These are phyloP conservation scores for Tetrahymena elliotti DNA, from an alignment of 73 alveolate genomes.

Conservation along the genomic window DNA sequence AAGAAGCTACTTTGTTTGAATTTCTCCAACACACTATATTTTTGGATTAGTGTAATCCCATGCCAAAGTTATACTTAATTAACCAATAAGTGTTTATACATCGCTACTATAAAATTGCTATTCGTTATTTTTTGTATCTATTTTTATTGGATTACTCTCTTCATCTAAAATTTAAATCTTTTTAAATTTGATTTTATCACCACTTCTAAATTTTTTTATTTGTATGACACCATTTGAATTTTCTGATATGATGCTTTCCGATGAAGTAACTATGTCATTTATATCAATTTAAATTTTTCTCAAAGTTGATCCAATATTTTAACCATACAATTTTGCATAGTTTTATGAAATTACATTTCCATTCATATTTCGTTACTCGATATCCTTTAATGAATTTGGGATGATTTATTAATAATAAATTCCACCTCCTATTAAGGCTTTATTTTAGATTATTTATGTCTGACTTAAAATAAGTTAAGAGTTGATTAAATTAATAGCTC, in stretches of 20 bases:
- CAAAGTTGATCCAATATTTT: not conserved
- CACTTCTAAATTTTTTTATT: not conserved
- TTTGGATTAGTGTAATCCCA: too few species aligned
- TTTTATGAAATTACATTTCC: not conserved
- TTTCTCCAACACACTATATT: too few species aligned
- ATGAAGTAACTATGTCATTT: not conserved
- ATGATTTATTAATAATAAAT: too few species aligned
- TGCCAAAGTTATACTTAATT: too few species aligned
- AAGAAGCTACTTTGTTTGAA: too few species aligned
- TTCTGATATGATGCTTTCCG: not conserved
- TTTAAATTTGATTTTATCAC: too few species aligned
- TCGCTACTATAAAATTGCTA: too few species aligned
- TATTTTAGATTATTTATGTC: not conserved
- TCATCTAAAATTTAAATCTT: too few species aligned
- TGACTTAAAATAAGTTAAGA: not conserved
- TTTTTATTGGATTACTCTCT: too few species aligned
- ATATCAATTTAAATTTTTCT: not conserved
- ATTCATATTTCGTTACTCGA: not conserved
- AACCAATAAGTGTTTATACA: too few species aligned
- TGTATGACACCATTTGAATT: not conserved
- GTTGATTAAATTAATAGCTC: not conserved
- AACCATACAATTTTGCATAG: not conserved
- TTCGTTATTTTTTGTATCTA: too few species aligned
- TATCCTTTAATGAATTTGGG: not conserved
- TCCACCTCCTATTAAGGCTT: not conserved